Conservation (phyloP, 352 stramenopile species). For the Phytophthora capsici region DNA sequence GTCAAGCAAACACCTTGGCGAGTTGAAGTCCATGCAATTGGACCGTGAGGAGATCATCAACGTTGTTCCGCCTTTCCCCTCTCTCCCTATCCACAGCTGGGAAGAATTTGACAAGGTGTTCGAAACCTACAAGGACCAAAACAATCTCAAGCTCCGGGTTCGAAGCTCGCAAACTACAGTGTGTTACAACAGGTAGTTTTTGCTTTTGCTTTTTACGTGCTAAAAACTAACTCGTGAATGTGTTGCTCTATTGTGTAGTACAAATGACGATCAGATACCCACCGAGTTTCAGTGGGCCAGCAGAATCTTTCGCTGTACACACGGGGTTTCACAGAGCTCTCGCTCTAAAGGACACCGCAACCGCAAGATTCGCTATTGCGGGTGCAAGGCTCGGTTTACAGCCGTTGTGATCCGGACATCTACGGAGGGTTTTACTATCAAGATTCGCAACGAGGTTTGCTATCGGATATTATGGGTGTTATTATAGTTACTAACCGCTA, state of each 20-base stretch:
- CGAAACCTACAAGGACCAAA: neutral
- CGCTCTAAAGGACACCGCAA: conserved; percentile 6
- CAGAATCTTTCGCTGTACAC: conserved; percentile 8
- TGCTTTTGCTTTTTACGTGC: neutral
- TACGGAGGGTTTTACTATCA: conserved; percentile 6
- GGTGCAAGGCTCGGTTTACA: conserved; percentile 8
- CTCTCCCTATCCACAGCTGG: neutral
- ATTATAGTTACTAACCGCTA: neutral
- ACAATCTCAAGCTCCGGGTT: neutral
- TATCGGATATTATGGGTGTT: neutral
- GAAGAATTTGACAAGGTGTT: neutral
- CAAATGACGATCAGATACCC: conserved; percentile 1
- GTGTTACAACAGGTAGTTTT: neutral
- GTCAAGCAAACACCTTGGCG: no score
- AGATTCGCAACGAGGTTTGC: conserved; percentile 8
- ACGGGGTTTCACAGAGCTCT: conserved; percentile 11
- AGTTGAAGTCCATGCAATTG: neutral
- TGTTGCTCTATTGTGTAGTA: neutral
- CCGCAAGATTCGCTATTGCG: conserved; percentile 6
- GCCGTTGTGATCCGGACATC: neutral
- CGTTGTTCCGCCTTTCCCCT: neutral
- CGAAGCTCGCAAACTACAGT: neutral
- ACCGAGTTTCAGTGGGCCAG: neutral
- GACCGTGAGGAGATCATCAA: neutral
- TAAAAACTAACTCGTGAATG: no score